Evolutionary conservation across 768 basidiomycete genomes (phyloP).

Genomic region (Termitomyces bulborhizus): DNA sequence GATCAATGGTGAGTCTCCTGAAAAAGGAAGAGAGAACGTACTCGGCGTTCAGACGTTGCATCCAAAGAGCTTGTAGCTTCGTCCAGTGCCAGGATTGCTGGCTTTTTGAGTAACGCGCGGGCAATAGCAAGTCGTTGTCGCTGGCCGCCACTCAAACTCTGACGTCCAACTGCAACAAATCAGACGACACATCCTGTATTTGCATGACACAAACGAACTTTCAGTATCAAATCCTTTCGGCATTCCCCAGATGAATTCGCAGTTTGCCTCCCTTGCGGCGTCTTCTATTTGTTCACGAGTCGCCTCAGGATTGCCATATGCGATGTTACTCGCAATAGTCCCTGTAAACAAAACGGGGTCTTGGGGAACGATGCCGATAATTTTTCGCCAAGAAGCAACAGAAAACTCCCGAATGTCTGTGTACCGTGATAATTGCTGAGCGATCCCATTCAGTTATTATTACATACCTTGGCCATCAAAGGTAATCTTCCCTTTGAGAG

Average conservation of each 20-base stretch:
- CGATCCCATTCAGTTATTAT: slow-evolving; percentile 9
- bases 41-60: slow-evolving; percentile 81
- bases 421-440: background rate
- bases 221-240: slow-evolving; percentile 91
- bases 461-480: slow-evolving; percentile 78
- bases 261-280: slow-evolving; percentile 88
- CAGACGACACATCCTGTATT: background rate
- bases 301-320: slow-evolving; percentile 72
- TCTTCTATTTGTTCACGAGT: slow-evolving; percentile 81
- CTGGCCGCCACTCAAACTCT: slow-evolving; percentile 74
- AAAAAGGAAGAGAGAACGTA: slow-evolving; percentile 20
- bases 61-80: slow-evolving; percentile 89
- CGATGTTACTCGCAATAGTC: slow-evolving; percentile 92
- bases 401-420: slow-evolving; percentile 85
- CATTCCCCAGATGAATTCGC: slow-evolving; percentile 94
- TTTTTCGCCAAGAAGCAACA: slow-evolving; percentile 77
- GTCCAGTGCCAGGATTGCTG: slow-evolving; percentile 81
- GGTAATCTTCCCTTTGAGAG: slow-evolving; percentile 72
- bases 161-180: slow-evolving; percentile 47
- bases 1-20: background rate
- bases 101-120: slow-evolving; percentile 83
- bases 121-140: slow-evolving; percentile 79
- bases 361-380: slow-evolving; percentile 94
- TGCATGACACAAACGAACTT: slow-evolving; percentile 42
- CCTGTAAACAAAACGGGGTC: slow-evolving; percentile 89